phyloP scores from a whole-genome alignment of 2,329 filamentous ascomycete genomes.

The Beauveria brongniartii region DNA sequence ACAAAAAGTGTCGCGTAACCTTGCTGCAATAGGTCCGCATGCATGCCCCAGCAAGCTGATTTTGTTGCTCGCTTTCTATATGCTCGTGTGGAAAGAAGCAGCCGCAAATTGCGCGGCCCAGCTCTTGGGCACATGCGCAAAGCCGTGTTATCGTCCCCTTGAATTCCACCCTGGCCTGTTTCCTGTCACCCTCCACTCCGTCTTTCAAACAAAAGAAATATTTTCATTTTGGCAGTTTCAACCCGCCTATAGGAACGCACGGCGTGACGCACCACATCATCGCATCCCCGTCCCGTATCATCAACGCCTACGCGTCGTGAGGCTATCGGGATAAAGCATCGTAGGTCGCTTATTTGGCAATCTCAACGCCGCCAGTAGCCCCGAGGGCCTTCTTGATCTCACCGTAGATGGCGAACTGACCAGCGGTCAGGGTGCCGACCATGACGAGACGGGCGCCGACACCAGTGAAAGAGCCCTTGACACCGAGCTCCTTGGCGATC shows the following conservation, averaged over 20 bases:
- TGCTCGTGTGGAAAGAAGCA: constrained; percentile 2
- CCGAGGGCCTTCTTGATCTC: constrained; percentile 61
- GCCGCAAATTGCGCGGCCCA: not conserved
- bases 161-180: constrained; percentile 8
- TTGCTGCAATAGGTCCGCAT: not conserved
- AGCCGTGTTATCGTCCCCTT: not conserved
- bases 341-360: constrained; percentile 36
- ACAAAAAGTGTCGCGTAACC: not conserved
- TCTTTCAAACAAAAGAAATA: constrained; percentile 12
- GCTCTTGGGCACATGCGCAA: constrained; percentile 7
- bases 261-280: not conserved
- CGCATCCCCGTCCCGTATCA: not conserved
- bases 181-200: constrained; percentile 2
- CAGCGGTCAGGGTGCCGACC: constrained; percentile 65
- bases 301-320: not conserved
- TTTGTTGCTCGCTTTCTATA: not conserved
- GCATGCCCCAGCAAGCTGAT: constrained; percentile 1
- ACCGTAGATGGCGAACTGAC: constrained; percentile 87
- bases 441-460: constrained; percentile 62
- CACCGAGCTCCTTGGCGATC: constrained; percentile 78
- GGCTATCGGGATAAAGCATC: not conserved
- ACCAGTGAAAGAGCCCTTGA: constrained; percentile 71
- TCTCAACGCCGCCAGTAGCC: constrained; percentile 70
- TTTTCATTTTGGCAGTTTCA: constrained; percentile 5
- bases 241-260: not conserved